phyloP scores from a whole-genome alignment of 2,329 filamentous ascomycete species.

The Biscogniauxia marginata region DNA sequence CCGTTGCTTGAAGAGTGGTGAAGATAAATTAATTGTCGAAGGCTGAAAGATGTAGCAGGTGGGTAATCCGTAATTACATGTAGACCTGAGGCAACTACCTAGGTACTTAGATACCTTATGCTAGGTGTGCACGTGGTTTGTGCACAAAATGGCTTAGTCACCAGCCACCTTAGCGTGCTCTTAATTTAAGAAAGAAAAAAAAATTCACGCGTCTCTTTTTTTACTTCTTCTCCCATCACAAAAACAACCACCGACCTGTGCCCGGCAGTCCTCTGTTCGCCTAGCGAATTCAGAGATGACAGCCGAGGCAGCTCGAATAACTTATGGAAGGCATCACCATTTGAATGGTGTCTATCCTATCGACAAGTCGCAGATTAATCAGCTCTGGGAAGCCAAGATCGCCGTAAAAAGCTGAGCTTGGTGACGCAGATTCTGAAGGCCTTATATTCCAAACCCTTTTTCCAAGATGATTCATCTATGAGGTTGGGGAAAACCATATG shows the following conservation, averaged over 20 bases:
- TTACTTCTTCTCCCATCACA: constrained; percentile 37
- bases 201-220: constrained; percentile 30
- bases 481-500: constrained; percentile 91
- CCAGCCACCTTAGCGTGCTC: no score
- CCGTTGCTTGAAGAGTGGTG: background rate
- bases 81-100: background rate
- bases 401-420: constrained; percentile 67
- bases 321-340: constrained; percentile 72
- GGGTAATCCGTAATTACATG: background rate
- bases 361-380: constrained; percentile 91
- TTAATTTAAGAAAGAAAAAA: constrained; percentile 12
- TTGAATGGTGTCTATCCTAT: constrained; percentile 82
- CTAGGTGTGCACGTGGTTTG: no score
- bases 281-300: constrained; percentile 68
- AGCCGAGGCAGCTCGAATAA: constrained; percentile 81
- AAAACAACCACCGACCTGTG: constrained; percentile 71
- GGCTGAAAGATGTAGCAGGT: background rate
- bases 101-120: background rate
- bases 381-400: constrained; percentile 63
- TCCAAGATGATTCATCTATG: constrained; percentile 86
- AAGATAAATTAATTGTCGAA: background rate
- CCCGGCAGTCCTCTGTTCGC: constrained; percentile 69
- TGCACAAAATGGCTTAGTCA: no score
- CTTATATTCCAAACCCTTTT: constrained; percentile 89
- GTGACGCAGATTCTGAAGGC: constrained; percentile 56